Evolutionary conservation across 2,329 filamentous ascomycete genomes (phyloP), one percentile per base, ranked within the genome.

Genomic region (Mariannaea sp.): DNA sequence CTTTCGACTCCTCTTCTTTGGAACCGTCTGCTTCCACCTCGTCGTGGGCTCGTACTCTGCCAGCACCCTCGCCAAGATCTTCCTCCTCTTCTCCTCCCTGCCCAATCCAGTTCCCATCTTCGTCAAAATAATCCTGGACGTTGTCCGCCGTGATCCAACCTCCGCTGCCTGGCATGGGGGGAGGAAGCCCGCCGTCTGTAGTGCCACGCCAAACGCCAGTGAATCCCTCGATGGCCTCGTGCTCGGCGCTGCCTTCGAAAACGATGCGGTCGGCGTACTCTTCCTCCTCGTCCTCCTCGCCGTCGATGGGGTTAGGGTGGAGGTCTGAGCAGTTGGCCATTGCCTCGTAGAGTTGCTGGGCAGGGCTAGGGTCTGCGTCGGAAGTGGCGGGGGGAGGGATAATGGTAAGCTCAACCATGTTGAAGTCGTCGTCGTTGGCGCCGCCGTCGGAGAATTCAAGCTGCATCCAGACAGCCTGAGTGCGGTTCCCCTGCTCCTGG

Each of bases 71-170:
- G 38, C 86, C 86, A 16, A 87, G 74, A 49, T 77, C 82, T 20
- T 73, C 73, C 54, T 68, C 82, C 16, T 73, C 77, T 7, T 68
- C 73, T 6, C 67, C 73, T 3, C 68, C 74, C 8, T 67, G 65
- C 1, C 67, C 70, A 58, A 89, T 87, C 82, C 88, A 93, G 67
- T 93, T 92, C 3, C 90, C 90, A 7, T 92, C 81, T 57, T 82
- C 85, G 64, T 94, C 89, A 71, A 94, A 89, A 67, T 85, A 96
- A 62, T 96, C 83, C 59, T 88, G 79, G 69, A 96, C 86, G 65
- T 97, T 97, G 51, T 96, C 93, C 7, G 90, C 89, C 13, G 93
- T 97, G 67, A 97, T 92, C 89, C 89, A 93, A 0, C 89, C 89
- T 0, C 83, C 83, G 43, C 88, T 90, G 1, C 89, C 88, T 0